Evolutionary conservation across 73 alveolate species (phyloP).

Genomic region (Halteria grandinella): DNA sequence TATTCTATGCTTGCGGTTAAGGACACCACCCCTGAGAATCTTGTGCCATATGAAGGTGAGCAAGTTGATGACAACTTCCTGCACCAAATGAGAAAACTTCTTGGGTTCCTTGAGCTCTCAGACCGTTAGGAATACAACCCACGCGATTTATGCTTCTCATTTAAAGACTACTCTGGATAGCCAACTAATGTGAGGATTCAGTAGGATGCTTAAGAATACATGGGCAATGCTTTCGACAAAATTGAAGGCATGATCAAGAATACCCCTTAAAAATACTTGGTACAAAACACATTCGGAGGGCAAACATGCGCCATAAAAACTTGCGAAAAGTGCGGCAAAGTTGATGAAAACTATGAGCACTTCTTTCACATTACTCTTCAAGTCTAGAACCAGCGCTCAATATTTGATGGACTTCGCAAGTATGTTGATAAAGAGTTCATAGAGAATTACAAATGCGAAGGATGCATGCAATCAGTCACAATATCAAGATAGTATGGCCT

Average conservation of each 20-base stretch:
- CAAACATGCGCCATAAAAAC: slow-evolving; percentile 48
- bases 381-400: slow-evolving; percentile 48
- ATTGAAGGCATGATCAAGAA: slow-evolving; percentile 41
- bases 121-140: slow-evolving; percentile 66
- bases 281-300: slow-evolving; percentile 65
- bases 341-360: slow-evolving; percentile 21
- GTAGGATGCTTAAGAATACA: slow-evolving; percentile 71
- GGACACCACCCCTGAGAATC: slow-evolving; percentile 56
- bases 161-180: slow-evolving; percentile 51
- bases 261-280: slow-evolving; percentile 64
- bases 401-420: slow-evolving; percentile 65
- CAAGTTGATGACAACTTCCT: slow-evolving; percentile 69
- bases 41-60: slow-evolving; percentile 2
- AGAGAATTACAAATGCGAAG: slow-evolving; percentile 67
- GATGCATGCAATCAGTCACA: slow-evolving; percentile 54
- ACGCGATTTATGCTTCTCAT: slow-evolving; percentile 64
- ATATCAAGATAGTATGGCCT: slow-evolving; percentile 50
- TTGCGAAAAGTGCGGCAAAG: slow-evolving; percentile 65
- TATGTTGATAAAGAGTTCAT: slow-evolving; percentile 61
- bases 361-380: slow-evolving; percentile 56
- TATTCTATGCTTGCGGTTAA: slow-evolving; percentile 68
- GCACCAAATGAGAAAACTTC: slow-evolving; percentile 72
- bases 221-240: slow-evolving; percentile 56
- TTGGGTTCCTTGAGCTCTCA: slow-evolving; percentile 66
- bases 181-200: slow-evolving; percentile 55